Base-by-base conservation (phyloP, 1,284 basidiomycete genomes). In the Irpex rosettiformis region DNA sequence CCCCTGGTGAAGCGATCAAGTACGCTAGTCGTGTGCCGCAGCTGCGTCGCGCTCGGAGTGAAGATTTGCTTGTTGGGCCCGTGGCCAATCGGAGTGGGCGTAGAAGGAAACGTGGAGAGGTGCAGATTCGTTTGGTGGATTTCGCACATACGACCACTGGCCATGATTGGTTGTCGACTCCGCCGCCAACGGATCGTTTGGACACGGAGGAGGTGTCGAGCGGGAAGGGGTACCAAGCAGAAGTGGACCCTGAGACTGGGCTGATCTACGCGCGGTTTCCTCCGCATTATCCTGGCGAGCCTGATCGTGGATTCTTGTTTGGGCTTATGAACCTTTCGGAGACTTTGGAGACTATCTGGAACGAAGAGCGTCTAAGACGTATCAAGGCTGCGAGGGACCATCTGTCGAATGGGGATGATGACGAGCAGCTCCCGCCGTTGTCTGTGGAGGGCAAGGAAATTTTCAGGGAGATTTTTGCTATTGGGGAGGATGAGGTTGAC, bases 91-190 rank as follows among this genome's bases (percentile, higher is more conserved):
- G 84, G 37, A 80, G 81, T 25, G 78, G 75, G 56, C 79, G 79
- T 22, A 82, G 81, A 58, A 81, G 84, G 52, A 88, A 87, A 68
- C 86, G 93, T 22, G 97, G 97, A 43, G 94, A 97, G 73, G 85
- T 99, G 60, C 94, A 93, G 68, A 92, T 99, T 63, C 92, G 96
- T 27, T 88, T 99, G 58, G 97, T 99, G 60, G 96, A 99, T 74
- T 99, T 99, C 76, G 97, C 96, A 5, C 96, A 98, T 72, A 98
- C 96, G 60, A 98, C 96, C 6, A 98, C 96, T 0, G 96, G 96
- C 5, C 81, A 83, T 49, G 97, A 99, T 73, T 98, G 94, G 82
- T 72, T 91, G 56, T 84, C 88, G 16, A 81, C 80, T 66, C 81
- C 86, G 2, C 72, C 79, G 3, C 72, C 76, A 22, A 16, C 16